Percentiles rank a stretch among this genome's conserved stretches.
These are phyloP conservation scores for Chytridium lagenaria DNA, from an alignment of 371 early-diverging fungal genomes.

Conservation along the genomic window DNA sequence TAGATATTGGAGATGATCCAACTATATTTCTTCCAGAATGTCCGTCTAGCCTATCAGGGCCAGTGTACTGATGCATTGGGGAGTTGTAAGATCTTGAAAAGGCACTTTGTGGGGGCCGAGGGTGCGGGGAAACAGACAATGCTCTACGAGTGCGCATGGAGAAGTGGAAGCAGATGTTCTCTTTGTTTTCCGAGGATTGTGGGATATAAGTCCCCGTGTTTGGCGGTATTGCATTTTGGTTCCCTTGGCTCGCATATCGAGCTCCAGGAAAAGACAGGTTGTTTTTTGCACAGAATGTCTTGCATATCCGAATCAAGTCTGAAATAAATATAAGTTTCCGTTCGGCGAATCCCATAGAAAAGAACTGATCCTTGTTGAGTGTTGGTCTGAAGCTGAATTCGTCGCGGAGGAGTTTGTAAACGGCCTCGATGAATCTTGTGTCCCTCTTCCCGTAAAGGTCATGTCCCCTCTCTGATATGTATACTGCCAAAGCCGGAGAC, in stretches of 20 bases:
- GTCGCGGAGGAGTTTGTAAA: constrained; percentile 54
- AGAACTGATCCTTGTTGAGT: constrained; percentile 54
- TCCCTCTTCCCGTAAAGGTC: constrained; percentile 55
- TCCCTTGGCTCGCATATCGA: background rate
- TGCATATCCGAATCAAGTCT: constrained; percentile 40
- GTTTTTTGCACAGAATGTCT: background rate
- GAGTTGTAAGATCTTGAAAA: background rate
- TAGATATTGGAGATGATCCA: background rate
- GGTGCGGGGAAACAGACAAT: background rate
- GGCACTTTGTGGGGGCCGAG: background rate
- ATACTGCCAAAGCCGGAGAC: constrained; percentile 37
- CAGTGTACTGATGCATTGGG: too few species aligned
- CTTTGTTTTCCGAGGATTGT: background rate
- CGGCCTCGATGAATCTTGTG: constrained; percentile 52
- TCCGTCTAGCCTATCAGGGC: too few species aligned
- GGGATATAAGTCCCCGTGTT: background rate
- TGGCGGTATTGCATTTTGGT: background rate
- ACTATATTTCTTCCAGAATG: background rate
- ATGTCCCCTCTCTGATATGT: constrained; percentile 42
- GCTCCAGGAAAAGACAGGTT: constrained; percentile 7
- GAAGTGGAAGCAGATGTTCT: background rate
- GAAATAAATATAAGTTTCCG: constrained; percentile 53
- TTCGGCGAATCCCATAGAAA: constrained; percentile 57
- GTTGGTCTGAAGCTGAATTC: constrained; percentile 55
- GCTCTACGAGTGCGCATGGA: constrained; percentile 3